A percentile compares a stretch with the other conserved stretches of the same genome.
Conservation (phyloP, 1,284 basidiomycete species). For the Chalciporus piperatoides region DNA sequence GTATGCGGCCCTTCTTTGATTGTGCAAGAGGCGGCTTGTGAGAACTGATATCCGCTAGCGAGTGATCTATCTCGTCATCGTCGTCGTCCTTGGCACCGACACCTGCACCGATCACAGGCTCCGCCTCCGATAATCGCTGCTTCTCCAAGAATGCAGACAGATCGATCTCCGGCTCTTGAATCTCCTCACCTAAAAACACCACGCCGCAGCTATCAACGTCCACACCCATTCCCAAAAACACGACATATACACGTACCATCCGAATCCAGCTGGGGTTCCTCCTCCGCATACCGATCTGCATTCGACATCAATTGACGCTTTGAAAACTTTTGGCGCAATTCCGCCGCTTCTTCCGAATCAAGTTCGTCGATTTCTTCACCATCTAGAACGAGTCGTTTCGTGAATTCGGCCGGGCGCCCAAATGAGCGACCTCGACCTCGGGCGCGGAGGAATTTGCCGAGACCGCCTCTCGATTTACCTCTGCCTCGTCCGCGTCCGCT, state of each 20-base stretch:
- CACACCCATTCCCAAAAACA: neutral
- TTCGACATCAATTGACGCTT: constrained; percentile 61
- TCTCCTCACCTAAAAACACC: constrained; percentile 51
- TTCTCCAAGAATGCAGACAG: constrained; percentile 60
- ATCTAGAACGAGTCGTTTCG: constrained; percentile 54
- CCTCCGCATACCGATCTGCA: constrained; percentile 66
- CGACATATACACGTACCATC: constrained; percentile 43
- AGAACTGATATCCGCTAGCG: constrained; percentile 49
- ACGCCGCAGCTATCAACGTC: neutral
- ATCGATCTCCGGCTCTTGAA: constrained; percentile 70
- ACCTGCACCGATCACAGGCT: constrained; percentile 4
- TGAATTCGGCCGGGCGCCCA: constrained; percentile 63
- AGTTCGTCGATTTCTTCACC: constrained; percentile 43
- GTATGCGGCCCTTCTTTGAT: constrained; percentile 58
- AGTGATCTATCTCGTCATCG: constrained; percentile 62
- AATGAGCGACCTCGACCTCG: constrained; percentile 54
- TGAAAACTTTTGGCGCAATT: constrained; percentile 48
- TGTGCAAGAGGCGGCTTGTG: constrained; percentile 18
- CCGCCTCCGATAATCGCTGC: constrained; percentile 47
- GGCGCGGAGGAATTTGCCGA: constrained; percentile 70
- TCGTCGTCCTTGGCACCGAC: constrained; percentile 35
- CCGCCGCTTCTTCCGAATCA: constrained; percentile 48
- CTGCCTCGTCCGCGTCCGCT: constrained; percentile 41
- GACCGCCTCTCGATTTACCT: constrained; percentile 60
- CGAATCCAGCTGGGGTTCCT: constrained; percentile 58